Percentiles rank a stretch among this genome's conserved stretches.
Evolutionary conservation across 148 eudicot genomes (phyloP).

Genomic region (Arctostaphylos glauca): DNA sequence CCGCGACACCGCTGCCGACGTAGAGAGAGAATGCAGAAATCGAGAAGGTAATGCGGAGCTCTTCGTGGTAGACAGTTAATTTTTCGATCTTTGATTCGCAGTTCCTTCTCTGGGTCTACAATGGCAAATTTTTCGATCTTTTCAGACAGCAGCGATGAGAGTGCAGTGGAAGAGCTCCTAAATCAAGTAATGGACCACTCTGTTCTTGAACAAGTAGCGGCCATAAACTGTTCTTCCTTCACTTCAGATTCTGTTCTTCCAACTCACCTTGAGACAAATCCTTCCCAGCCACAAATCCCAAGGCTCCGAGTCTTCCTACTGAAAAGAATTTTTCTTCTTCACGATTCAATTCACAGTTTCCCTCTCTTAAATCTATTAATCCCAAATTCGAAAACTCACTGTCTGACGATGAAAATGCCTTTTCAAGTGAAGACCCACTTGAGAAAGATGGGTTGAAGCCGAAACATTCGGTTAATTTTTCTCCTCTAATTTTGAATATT

Average conservation of each 20-base stretch:
- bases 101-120: background rate
- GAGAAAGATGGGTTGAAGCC: slow-evolving; percentile 6
- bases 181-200: slow-evolving; percentile 69
- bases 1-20: too few species aligned
- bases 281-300: slow-evolving; percentile 33
- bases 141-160: slow-evolving; percentile 64
- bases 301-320: background rate
- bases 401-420: slow-evolving; percentile 23
- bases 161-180: slow-evolving; percentile 64
- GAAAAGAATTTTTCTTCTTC: background rate
- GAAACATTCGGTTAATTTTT: too few species aligned
- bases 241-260: slow-evolving; percentile 62
- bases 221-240: slow-evolving; percentile 68
- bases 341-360: slow-evolving; percentile 13
- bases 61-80: too few species aligned
- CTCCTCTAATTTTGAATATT: too few species aligned
- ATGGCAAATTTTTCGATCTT: slow-evolving; percentile 60
- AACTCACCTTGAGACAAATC: slow-evolving; percentile 72
- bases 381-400: slow-evolving; percentile 13
- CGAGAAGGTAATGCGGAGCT: too few species aligned
- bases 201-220: slow-evolving; percentile 75
- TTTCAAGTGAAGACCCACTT: slow-evolving; percentile 1
- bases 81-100: too few species aligned
- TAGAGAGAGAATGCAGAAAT: too few species aligned
- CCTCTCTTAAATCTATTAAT: slow-evolving; percentile 28